Percentiles rank a stretch among this genome's conserved stretches.
These are phyloP conservation scores for Auricularia sp. DNA, from an alignment of 768 basidiomycete species.

Conservation along the genomic window DNA sequence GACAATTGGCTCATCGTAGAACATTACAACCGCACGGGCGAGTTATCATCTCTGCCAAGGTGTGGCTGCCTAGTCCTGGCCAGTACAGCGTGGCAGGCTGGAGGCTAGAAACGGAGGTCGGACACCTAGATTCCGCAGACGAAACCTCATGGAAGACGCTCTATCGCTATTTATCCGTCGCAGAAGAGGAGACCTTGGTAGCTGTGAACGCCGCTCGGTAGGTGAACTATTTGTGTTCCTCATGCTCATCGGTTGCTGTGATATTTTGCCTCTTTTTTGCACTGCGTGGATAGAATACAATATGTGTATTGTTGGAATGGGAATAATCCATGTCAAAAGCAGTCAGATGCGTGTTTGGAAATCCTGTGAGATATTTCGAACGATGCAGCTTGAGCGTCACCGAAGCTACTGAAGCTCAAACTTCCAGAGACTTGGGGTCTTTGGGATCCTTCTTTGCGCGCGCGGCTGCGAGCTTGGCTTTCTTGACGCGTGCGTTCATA, in stretches of 20 bases:
- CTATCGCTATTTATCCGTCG: not conserved
- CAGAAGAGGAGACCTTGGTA: not conserved
- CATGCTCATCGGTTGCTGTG: not conserved
- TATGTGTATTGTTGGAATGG: not conserved
- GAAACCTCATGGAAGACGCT: not conserved
- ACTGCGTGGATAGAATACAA: not conserved
- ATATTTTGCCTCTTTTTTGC: not conserved
- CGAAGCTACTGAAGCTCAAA: not conserved
- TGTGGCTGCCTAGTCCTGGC: constrained; percentile 58
- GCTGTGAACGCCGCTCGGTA: not conserved
- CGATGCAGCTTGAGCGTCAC: no score
- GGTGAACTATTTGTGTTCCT: not conserved
- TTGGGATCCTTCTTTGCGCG: constrained; percentile 35
- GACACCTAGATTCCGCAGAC: constrained; percentile 19
- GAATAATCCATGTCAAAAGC: not conserved
- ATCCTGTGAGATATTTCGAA: no score
- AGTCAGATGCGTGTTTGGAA: not conserved
- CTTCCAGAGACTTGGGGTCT: not conserved
- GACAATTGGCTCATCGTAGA: constrained; percentile 59
- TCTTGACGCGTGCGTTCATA: constrained; percentile 67
- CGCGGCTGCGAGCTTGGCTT: constrained; percentile 41
- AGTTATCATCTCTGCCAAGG: constrained; percentile 33
- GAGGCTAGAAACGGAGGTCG: constrained; percentile 59
- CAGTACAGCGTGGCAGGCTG: constrained; percentile 57
- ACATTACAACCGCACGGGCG: constrained; percentile 41